Percentiles rank a stretch among this genome's conserved stretches.
Evolutionary conservation across 768 basidiomycete species (phyloP).

Genomic region (Gyrodon lividus): DNA sequence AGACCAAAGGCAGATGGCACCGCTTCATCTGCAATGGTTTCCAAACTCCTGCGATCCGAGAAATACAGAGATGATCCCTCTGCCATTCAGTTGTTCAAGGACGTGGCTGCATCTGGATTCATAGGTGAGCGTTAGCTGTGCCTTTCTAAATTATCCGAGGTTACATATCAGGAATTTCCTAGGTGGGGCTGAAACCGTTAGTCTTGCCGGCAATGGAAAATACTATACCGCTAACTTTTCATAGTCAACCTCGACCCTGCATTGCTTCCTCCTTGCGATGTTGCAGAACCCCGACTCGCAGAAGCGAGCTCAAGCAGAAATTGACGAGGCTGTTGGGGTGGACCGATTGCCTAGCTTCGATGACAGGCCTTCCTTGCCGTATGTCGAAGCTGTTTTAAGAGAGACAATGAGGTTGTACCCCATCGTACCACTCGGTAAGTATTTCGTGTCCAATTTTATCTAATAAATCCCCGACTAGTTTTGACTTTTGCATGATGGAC

Average conservation of each 20-base stretch:
- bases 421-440: background rate
- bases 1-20: background rate
- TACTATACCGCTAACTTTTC: background rate
- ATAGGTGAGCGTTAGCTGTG: background rate
- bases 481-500: background rate
- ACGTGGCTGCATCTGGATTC: background rate
- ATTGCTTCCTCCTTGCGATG: conserved; percentile 3
- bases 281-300: background rate
- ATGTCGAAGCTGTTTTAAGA: conserved; percentile 2
- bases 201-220: background rate
- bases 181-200: conserved; percentile 1
- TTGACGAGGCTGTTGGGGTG: conserved; percentile 5
- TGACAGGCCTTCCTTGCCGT: conserved; percentile 2
- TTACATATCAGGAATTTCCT: background rate
- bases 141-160: no score
- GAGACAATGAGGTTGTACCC: background rate
- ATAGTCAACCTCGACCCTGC: background rate
- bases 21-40: conserved; percentile 6
- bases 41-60: background rate
- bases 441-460: background rate
- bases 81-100: conserved; percentile 4
- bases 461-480: background rate
- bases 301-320: conserved; percentile 1
- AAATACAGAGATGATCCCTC: background rate
- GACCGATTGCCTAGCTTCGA: conserved; percentile 4